Evolutionary conservation across 2,329 filamentous ascomycete genomes (phyloP).

Genomic region (Penicillium sp.): DNA sequence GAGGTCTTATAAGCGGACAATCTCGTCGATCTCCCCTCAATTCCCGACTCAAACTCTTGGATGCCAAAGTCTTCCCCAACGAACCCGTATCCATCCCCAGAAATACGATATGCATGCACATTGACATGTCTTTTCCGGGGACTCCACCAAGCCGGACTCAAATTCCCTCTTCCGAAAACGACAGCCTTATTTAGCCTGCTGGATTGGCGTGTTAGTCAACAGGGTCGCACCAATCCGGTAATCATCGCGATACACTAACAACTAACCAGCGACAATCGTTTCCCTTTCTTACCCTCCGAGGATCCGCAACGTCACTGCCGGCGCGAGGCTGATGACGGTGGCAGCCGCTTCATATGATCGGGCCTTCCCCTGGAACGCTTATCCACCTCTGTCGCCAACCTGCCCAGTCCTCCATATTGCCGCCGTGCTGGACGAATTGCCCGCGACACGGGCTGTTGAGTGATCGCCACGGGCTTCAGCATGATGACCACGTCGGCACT

Average conservation of each 20-base stretch:
- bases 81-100: not conserved
- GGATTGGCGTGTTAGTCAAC: not conserved
- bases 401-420: slow-evolving; percentile 13
- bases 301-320: slow-evolving; percentile 23
- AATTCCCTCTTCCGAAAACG: not conserved
- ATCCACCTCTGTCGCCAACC: slow-evolving; percentile 29
- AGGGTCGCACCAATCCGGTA: slow-evolving; percentile 21
- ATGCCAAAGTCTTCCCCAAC: not conserved
- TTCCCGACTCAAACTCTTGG: not conserved
- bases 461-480: slow-evolving; percentile 33
- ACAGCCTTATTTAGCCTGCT: not conserved
- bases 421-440: slow-evolving; percentile 30
- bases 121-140: not conserved
- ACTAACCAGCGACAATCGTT: slow-evolving; percentile 11
- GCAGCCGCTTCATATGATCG: slow-evolving; percentile 37
- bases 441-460: slow-evolving; percentile 25
- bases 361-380: slow-evolving; percentile 32
- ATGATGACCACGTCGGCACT: slow-evolving; percentile 41
- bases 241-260: slow-evolving; percentile 14
- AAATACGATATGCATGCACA: not conserved
- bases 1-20: not conserved
- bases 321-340: slow-evolving; percentile 29
- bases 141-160: slow-evolving; percentile 7
- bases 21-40: not conserved
- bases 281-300: slow-evolving; percentile 8